Evolutionary conservation across 208 protist genomes (phyloP), one percentile per base, ranked within the genome.

Genomic region (Trypanosoma platydactyli): DNA sequence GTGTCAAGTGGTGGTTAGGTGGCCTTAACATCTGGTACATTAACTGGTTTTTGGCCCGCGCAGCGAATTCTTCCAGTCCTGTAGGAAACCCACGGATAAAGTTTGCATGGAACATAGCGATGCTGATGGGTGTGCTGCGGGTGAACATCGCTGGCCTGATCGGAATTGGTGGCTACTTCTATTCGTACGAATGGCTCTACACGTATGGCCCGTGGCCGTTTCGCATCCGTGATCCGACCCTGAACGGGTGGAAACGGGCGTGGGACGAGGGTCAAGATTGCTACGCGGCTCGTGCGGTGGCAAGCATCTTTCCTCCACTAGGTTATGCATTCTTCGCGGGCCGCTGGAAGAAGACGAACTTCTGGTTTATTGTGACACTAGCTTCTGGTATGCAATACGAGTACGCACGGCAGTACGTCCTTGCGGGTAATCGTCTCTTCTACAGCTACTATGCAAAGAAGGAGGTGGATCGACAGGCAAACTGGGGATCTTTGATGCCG

Each of bases 151-250:
- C 89, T 5, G 77, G 80, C 20, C 41, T 89, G 15, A 80, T 94
- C 30, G 89, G 83, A 0, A 80, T 74, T 12, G 84, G 75, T 12
- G 89, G 89, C 2, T 92, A 94, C 71, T 94, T 90, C 71, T 92
- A 91, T 71, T 54, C 78, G n/a, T 94, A 92, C 73, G 89, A 94
- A 77, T 94, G 84, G 63, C 80, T 94, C 46, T 94, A 94, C 73
- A 94, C 89, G 20, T 73, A 92, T 67, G 89, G 81, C 42, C 89
- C 89, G 16, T 65, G 61, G 68, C 50, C 62, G 4, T 91, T 94
- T 49, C 77, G 77, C 50, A 94, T 94, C 38, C 69, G 71, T 27
- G 86, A 94, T 48, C 85, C 89, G 12, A 75, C 69, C 0, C 86
- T 76, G 0, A 91, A 88, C 62, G 85, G 76, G 4, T 94, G 83